phyloP scores from a whole-genome alignment of 2,329 filamentous ascomycete species.

The Stemphylium beticola region DNA sequence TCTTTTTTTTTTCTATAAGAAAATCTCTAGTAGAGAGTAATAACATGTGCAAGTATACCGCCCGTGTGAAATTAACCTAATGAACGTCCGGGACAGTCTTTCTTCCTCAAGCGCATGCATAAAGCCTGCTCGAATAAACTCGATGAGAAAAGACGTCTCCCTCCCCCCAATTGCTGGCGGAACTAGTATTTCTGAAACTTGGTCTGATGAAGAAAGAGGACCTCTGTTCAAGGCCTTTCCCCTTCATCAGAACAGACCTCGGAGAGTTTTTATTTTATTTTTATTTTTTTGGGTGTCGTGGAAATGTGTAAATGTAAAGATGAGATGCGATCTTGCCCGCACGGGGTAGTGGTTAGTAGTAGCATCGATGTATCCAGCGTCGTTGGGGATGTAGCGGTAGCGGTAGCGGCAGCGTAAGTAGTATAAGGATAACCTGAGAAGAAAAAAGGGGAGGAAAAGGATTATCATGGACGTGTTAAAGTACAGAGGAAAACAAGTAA shows the following conservation, averaged over 20 bases:
- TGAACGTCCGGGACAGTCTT: slow-evolving; percentile 9
- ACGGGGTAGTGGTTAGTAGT: not conserved
- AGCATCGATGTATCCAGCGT: not conserved
- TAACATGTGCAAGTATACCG: no score
- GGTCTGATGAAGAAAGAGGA: not conserved
- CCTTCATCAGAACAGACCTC: no score
- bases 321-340: no score
- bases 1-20: not conserved
- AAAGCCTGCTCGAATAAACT: slow-evolving; percentile 27
- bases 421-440: slow-evolving; percentile 5
- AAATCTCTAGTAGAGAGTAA: not conserved
- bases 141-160: slow-evolving; percentile 48
- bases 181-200: no score
- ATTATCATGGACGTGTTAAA: slow-evolving; percentile 27
- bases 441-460: slow-evolving; percentile 12
- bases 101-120: slow-evolving; percentile 43
- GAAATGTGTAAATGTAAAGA: no score
- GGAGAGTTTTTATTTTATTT: no score
- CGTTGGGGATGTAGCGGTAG: not conserved
- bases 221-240: not conserved
- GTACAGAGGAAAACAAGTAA: slow-evolving; percentile 22
- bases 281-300: no score
- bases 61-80: no score
- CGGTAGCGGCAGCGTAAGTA: not conserved
- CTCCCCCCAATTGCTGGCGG: slow-evolving; percentile 3